Conservation (phyloP, 306 rosid genomes). For the Canavalia gladiata region DNA sequence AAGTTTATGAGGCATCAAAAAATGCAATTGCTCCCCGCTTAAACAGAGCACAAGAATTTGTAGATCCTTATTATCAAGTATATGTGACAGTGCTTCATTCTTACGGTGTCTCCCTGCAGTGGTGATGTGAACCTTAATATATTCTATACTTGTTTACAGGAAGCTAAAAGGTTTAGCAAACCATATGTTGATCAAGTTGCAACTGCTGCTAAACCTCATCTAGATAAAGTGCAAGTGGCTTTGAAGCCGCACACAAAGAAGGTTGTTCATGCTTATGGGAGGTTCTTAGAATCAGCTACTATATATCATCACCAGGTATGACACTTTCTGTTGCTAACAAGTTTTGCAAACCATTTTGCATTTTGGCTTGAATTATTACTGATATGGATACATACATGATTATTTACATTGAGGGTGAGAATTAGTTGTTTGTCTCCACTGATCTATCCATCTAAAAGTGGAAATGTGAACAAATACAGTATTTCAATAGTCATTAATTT, state of each 20-base stretch:
- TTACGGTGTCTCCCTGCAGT: not conserved
- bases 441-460: no score
- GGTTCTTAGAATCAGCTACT: slow-evolving; percentile 73
- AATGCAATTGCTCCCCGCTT: slow-evolving; percentile 64
- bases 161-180: slow-evolving; percentile 72
- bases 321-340: not conserved
- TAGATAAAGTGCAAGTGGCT: slow-evolving; percentile 63
- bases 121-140: slow-evolving; percentile 27
- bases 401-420: not conserved
- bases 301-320: slow-evolving; percentile 73
- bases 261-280: slow-evolving; percentile 61
- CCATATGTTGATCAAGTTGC: slow-evolving; percentile 80
- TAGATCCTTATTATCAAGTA: slow-evolving; percentile 78
- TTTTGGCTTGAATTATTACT: not conserved
- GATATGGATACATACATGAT: not conserved
- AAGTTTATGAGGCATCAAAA: slow-evolving; percentile 68
- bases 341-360: not conserved
- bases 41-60: slow-evolving; percentile 61
- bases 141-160: slow-evolving; percentile 57
- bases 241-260: slow-evolving; percentile 70
- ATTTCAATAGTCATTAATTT: no score
- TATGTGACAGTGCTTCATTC: not conserved
- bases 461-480: no score
- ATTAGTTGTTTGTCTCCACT: no score
- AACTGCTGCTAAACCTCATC: slow-evolving; percentile 70